phyloP scores from a whole-genome alignment of 2,329 filamentous ascomycete species.

The Zymoseptoria pseudotritici region DNA sequence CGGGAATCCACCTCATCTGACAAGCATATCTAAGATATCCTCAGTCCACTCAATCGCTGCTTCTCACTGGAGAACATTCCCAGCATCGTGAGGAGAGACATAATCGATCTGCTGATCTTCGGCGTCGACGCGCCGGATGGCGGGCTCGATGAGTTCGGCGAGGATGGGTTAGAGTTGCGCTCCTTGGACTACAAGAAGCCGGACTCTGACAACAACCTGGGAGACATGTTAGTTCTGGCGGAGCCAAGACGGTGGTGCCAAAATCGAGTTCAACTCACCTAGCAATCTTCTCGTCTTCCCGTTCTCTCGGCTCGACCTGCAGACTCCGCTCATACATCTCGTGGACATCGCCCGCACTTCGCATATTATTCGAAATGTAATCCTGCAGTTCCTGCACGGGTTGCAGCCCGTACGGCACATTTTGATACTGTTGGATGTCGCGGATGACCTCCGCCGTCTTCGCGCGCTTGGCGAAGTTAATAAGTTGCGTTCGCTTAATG shows the following conservation, averaged over 20 bases:
- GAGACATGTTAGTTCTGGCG: slow-evolving; percentile 13
- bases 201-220: slow-evolving; percentile 47
- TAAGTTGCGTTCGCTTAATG: slow-evolving; percentile 91
- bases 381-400: slow-evolving; percentile 88
- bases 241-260: too few relatives aligned
- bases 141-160: neutral
- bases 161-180: slow-evolving; percentile 1
- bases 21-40: neutral
- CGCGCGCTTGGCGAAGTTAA: slow-evolving; percentile 96
- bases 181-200: slow-evolving; percentile 41
- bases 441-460: slow-evolving; percentile 98
- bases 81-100: neutral
- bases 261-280: slow-evolving; percentile 58
- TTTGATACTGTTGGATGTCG: slow-evolving; percentile 98
- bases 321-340: slow-evolving; percentile 99
- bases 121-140: neutral
- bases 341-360: slow-evolving; percentile 88
- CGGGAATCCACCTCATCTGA: neutral
- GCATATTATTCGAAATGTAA: slow-evolving; percentile 95
- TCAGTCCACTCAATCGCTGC: neutral
- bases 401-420: slow-evolving; percentile 88
- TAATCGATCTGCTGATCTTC: neutral
- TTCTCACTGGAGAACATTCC: neutral
- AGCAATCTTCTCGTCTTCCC: slow-evolving; percentile 99
- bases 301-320: slow-evolving; percentile 84